Evolutionary conservation across 768 basidiomycete genomes (phyloP), one percentile per base, ranked within the genome.

Genomic region (Boletales sp.): DNA sequence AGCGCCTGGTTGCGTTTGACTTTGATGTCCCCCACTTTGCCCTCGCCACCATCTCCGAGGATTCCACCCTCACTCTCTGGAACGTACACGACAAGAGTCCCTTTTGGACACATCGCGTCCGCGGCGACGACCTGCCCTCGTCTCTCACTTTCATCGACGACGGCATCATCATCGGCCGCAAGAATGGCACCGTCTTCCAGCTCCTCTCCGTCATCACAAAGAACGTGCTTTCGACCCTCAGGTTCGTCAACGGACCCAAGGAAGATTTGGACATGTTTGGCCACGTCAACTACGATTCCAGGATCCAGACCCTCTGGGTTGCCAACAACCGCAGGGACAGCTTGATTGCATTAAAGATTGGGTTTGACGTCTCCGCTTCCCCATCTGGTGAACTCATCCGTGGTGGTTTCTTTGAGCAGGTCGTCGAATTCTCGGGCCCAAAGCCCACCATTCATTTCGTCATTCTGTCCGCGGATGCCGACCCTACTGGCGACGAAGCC

Each of bases 381-480:
- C 67, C 77, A 14, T 75, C 75, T 21, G 79, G 81, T 15, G 86
- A 87, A 49, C 84, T 90, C 44, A 69, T 73, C 14, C 75, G 80
- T 38, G 75, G 80, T 47, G 81, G 80, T 31, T 84, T 81, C 61
- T 83, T 90, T 35, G 90, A 92, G 49, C 90, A 92, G 66, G 79
- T 88, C 40, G 80, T 85, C 54, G 90, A 93, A 71, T 93, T 93
- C 64, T 74, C 73, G 32, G 89, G 88, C 31, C 86, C 87, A 27
- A 90, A 90, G 65, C 79, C 90, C 10, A 90, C 90, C 3, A 91
- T 93, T 48, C 87, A 92, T 65, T 90, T 93, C 64, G 89, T 92
- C 58, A 90, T 93, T 47, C 77, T 93, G 38, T 89, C 87, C 3
- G 86, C 84, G 3, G 89, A 92, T 58, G 83, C 87, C 5, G 90